These are phyloP conservation scores for Camellia granthamiana DNA, from an alignment of 148 eudicot genomes.

Conservation along the genomic window DNA sequence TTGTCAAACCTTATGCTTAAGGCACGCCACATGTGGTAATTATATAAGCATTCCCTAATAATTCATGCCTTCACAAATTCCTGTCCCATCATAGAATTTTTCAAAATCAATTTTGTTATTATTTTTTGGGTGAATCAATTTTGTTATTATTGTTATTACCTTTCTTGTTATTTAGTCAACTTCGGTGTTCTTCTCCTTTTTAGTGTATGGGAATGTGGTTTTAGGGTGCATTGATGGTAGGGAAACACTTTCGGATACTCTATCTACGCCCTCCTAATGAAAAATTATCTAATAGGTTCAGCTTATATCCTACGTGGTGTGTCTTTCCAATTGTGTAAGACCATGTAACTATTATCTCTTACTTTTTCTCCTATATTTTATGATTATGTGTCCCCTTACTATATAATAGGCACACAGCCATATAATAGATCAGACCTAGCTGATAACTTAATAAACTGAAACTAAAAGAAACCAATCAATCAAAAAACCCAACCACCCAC, in stretches of 20 bases:
- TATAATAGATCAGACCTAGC: background rate
- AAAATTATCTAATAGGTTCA: no score
- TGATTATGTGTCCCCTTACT: no score
- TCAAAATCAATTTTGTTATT: background rate
- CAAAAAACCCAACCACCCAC: conserved; percentile 34
- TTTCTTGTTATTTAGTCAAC: background rate
- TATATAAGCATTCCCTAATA: background rate
- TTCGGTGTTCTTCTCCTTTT: background rate
- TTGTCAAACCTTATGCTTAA: background rate
- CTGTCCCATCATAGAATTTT: conserved; percentile 9
- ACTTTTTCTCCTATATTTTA: no score
- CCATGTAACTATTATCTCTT: no score
- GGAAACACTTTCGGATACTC: background rate
- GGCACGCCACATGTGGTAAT: background rate
- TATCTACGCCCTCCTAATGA: no score
- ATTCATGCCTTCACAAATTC: background rate
- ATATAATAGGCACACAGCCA: no score
- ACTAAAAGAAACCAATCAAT: conserved; percentile 27
- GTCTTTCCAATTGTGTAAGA: no score
- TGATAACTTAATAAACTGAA: background rate
- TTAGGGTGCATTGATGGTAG: background rate
- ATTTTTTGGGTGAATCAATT: background rate
- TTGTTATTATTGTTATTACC: background rate
- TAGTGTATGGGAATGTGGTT: background rate
- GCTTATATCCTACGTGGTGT: no score